Evolutionary conservation across 192 early-diverging fungal species (phyloP).

Genomic region (Lunasporangiospora selenospora): DNA sequence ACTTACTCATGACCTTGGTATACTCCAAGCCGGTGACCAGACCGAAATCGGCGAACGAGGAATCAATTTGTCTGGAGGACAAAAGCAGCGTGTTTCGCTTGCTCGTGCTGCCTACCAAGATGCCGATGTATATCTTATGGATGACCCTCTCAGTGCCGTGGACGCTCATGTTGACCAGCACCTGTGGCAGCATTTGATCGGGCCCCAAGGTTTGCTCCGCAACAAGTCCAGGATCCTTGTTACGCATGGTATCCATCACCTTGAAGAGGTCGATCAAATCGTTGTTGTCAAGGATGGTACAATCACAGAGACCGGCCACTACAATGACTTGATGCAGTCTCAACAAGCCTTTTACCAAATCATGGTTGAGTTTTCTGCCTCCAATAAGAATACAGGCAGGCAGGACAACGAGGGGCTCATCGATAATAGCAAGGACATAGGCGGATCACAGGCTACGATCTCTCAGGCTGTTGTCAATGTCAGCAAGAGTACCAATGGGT

Average conservation of each 20-base stretch:
- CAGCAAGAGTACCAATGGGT: too few species aligned
- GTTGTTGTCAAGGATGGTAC: conserved; percentile 76
- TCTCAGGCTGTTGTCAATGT: too few species aligned
- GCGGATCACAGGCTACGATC: too few species aligned
- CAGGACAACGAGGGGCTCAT: conserved; percentile 14
- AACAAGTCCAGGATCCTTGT: conserved; percentile 83
- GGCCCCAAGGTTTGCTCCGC: conserved; percentile 81
- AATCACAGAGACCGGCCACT: conserved; percentile 73
- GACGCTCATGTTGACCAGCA: conserved; percentile 66
- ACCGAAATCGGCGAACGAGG: conserved; percentile 94
- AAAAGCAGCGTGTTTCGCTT: conserved; percentile 74
- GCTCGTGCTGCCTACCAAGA: conserved; percentile 85
- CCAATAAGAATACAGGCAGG: conserved; percentile 37
- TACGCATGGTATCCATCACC: conserved; percentile 80
- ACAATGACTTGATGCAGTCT: conserved; percentile 65
- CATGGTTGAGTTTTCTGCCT: conserved; percentile 73
- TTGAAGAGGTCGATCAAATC: conserved; percentile 70
- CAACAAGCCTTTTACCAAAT: conserved; percentile 67
- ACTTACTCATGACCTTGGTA: conserved; percentile 80
- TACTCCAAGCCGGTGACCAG: conserved; percentile 83
- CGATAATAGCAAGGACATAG: too few species aligned
- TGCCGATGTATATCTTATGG: conserved; percentile 67
- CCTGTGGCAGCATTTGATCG: conserved; percentile 89
- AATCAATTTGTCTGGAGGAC: conserved; percentile 90
- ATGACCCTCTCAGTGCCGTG: conserved; percentile 65